phyloP scores from a whole-genome alignment of 192 early-diverging fungal genomes.

The Coemansia reversa region DNA sequence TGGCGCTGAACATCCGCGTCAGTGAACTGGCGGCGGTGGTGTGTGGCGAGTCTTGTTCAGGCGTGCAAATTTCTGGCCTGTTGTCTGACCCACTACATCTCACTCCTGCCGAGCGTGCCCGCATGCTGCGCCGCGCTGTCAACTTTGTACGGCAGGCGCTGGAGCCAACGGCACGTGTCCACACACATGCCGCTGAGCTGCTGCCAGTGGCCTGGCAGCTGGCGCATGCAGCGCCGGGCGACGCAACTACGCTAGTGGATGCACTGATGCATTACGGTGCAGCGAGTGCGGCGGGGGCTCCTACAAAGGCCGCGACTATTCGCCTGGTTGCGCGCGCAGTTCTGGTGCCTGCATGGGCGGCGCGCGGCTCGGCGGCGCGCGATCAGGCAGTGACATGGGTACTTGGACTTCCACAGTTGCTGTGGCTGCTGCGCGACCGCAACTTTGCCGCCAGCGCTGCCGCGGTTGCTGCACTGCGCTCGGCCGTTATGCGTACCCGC shows the following conservation, averaged over 20 bases:
- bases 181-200: constrained; percentile 36
- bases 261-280: constrained; percentile 30
- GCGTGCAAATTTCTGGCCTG: too few relatives aligned
- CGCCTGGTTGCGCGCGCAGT: constrained; percentile 38
- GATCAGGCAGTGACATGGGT: constrained; percentile 28
- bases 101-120: background rate
- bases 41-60: constrained; percentile 11
- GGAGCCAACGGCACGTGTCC: constrained; percentile 12
- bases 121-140: constrained; percentile 12
- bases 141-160: constrained; percentile 27
- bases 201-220: constrained; percentile 41
- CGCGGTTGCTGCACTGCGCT: constrained; percentile 29
- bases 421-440: constrained; percentile 53
- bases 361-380: constrained; percentile 13
- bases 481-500: constrained; percentile 42
- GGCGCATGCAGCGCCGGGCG: constrained; percentile 17
- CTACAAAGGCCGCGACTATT: constrained; percentile 43
- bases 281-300: constrained; percentile 22
- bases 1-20: constrained; percentile 32
- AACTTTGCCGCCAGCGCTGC: constrained; percentile 38
- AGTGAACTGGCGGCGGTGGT: constrained; percentile 41
- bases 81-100: background rate
- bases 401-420: constrained; percentile 42
- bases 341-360: constrained; percentile 4
- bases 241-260: constrained; percentile 25